Evolutionary conservation across 768 basidiomycete species (phyloP).

Genomic region (Mycena maculata): DNA sequence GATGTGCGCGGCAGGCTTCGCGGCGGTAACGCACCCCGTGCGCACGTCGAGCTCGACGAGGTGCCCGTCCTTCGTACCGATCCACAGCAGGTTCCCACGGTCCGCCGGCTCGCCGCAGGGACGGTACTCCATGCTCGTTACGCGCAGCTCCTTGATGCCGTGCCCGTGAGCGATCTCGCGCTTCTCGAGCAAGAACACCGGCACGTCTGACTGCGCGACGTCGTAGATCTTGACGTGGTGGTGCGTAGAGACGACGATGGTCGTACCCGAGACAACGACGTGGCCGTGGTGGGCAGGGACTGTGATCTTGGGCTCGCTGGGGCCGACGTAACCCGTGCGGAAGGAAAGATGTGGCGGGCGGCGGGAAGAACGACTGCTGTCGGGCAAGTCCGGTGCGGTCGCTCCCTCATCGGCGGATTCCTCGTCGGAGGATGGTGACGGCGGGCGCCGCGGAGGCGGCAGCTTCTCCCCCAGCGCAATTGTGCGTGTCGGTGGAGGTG

Average conservation of each 20-base stretch:
- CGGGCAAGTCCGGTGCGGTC: conserved; percentile 64
- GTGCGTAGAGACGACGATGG: conserved; percentile 66
- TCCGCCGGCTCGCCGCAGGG: conserved; percentile 58
- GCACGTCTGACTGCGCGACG: conserved; percentile 58
- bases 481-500: conserved; percentile 80
- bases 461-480: conserved; percentile 78
- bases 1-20: conserved; percentile 72
- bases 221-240: conserved; percentile 76
- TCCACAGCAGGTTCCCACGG: conserved; percentile 78
- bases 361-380: conserved; percentile 76
- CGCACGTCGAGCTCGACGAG: conserved; percentile 84
- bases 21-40: conserved; percentile 65
- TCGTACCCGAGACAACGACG: conserved; percentile 66
- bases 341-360: conserved; percentile 57
- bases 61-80: conserved; percentile 92
- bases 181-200: conserved; percentile 65
- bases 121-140: conserved; percentile 85
- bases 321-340: conserved; percentile 45
- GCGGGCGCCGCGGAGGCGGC: conserved; percentile 66
- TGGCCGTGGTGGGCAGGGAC: conserved; percentile 69
- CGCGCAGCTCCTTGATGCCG: conserved; percentile 71
- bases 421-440: conserved; percentile 59
- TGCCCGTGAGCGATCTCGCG: conserved; percentile 59
- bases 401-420: conserved; percentile 70
- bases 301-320: conserved; percentile 62